These are phyloP conservation scores for Dioscorea zingiberensis DNA, from an alignment of 106 monocot genomes.

Conservation along the genomic window DNA sequence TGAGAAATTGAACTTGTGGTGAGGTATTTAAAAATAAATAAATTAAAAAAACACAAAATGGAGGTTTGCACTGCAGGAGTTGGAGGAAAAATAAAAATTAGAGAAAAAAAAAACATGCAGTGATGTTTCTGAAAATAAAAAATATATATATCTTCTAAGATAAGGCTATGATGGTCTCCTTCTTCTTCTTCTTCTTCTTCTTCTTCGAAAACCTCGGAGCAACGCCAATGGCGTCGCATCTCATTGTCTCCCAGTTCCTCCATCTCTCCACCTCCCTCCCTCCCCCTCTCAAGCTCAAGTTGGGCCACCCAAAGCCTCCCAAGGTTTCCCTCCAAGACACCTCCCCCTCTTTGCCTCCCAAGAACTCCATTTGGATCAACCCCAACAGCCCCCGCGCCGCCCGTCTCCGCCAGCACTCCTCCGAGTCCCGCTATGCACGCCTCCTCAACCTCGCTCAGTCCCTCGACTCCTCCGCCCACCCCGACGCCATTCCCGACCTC, in stretches of 20 bases:
- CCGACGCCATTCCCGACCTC: constrained; percentile 4
- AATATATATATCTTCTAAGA: too few relatives aligned
- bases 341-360: constrained; percentile 18
- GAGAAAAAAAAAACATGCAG: too few relatives aligned
- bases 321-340: constrained; percentile 3
- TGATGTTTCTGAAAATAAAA: too few relatives aligned
- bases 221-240: not conserved
- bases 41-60: too few relatives aligned
- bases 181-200: too few relatives aligned
- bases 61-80: too few relatives aligned
- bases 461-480: constrained; percentile 22
- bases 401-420: constrained; percentile 26
- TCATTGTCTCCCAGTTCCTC: not conserved
- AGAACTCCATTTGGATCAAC: constrained; percentile 71
- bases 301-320: not conserved
- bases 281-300: not conserved
- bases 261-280: not conserved
- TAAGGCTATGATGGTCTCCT: too few relatives aligned
- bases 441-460: constrained; percentile 32
- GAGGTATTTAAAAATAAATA: too few relatives aligned
- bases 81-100: too few relatives aligned
- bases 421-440: constrained; percentile 46
- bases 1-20: too few relatives aligned
- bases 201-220: not conserved
- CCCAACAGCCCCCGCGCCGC: constrained; percentile 46